Conservation (phyloP, 2,329 filamentous ascomycete species). For the Hymenoscyphus fructigenus region DNA sequence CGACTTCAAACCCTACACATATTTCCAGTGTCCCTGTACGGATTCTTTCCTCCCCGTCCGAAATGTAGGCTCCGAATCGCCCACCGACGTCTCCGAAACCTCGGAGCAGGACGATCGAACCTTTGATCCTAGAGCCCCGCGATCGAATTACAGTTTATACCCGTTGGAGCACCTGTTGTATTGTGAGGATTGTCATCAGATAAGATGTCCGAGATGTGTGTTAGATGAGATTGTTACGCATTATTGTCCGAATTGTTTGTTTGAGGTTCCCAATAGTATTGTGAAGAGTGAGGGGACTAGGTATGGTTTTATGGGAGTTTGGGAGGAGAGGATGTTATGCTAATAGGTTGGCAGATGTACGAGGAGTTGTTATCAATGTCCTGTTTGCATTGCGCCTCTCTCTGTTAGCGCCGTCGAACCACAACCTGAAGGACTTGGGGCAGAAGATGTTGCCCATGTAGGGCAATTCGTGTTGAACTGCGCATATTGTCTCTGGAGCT, state of each 20-base stretch:
- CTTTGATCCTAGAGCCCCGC: constrained; percentile 81
- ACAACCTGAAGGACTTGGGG: constrained; percentile 36
- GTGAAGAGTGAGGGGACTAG: constrained; percentile 91
- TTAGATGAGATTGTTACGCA: constrained; percentile 92
- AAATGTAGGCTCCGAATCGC: constrained; percentile 38
- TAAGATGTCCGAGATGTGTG: constrained; percentile 89
- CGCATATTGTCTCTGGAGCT: constrained; percentile 90
- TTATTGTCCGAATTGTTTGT: constrained; percentile 93
- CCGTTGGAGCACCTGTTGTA: constrained; percentile 92
- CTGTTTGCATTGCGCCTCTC: constrained; percentile 79
- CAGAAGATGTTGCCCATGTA: constrained; percentile 40
- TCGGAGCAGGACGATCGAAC: constrained; percentile 71
- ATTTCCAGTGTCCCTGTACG: constrained; percentile 66
- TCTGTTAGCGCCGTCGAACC: constrained; percentile 69
- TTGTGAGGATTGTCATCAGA: constrained; percentile 96
- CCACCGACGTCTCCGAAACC: constrained; percentile 36
- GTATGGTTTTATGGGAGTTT: constrained; percentile 46
- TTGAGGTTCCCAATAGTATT: constrained; percentile 92
- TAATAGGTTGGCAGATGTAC: constrained; percentile 63
- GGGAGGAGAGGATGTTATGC: neutral
- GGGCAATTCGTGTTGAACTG: constrained; percentile 79
- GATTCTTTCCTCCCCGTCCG: constrained; percentile 41
- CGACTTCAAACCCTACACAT: constrained; percentile 59
- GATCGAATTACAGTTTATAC: constrained; percentile 89
- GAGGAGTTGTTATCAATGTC: constrained; percentile 93